phyloP scores from a whole-genome alignment of 495 filamentous ascomycete species.

The Ramalina peruviana region DNA sequence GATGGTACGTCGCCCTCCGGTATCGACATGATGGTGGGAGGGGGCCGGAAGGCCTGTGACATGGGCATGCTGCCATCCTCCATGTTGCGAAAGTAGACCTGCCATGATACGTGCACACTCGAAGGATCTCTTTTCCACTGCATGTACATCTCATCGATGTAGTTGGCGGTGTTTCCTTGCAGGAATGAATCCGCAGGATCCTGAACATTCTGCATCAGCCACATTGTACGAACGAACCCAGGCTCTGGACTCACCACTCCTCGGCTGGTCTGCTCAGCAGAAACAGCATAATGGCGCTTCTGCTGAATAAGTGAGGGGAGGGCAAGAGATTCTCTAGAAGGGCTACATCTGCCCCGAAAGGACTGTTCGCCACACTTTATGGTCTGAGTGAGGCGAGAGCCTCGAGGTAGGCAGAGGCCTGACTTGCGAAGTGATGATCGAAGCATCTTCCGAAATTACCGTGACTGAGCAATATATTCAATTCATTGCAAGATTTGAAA shows the following conservation, averaged over 20 bases:
- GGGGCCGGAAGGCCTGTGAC: conserved; percentile 90
- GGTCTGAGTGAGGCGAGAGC: conserved; percentile 1
- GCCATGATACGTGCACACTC: conserved; percentile 96
- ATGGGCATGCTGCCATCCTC: conserved; percentile 94
- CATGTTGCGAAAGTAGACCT: conserved; percentile 99
- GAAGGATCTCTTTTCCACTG: conserved; percentile 87
- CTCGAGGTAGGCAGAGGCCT: conserved; percentile 34
- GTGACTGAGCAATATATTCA: no score
- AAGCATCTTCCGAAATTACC: conserved; percentile 28
- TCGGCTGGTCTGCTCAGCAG: conserved; percentile 39
- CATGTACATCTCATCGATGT: conserved; percentile 99
- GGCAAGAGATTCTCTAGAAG: conserved; percentile 23
- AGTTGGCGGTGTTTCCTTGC: conserved; percentile 88
- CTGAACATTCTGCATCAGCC: conserved; percentile 20
- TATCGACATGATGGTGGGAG: conserved; percentile 74
- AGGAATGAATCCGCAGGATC: conserved; percentile 92
- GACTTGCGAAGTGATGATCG: conserved; percentile 33
- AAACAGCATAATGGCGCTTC: conserved; percentile 40
- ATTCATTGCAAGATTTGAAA: no score
- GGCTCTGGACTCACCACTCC: conserved; percentile 29
- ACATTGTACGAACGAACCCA: no score
- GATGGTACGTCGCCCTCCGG: conserved; percentile 66
- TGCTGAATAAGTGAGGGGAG: conserved; percentile 31
- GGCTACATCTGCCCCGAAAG: conserved; percentile 28
- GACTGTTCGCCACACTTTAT: conserved; percentile 6